Conservation (phyloP, 129 eudicot genomes). For the Pulicaria dysenterica region DNA sequence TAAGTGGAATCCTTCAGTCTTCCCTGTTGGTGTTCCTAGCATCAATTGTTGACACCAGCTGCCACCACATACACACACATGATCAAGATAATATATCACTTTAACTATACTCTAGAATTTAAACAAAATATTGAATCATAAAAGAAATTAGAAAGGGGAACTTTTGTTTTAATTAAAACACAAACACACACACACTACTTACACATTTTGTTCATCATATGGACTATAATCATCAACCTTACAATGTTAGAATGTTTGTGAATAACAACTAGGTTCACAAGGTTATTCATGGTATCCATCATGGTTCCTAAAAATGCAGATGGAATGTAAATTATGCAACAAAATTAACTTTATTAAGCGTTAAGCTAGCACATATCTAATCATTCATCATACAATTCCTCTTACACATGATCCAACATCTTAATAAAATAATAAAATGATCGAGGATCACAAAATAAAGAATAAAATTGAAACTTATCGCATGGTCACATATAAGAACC, state of each 20-base stretch:
- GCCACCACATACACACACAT: not conserved
- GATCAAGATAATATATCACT: not conserved
- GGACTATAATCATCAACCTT: too few relatives aligned
- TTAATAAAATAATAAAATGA: not conserved
- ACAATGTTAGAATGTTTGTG: too few relatives aligned
- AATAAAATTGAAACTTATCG: not conserved
- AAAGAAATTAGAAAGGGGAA: too few relatives aligned
- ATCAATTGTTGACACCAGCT: constrained; percentile 28
- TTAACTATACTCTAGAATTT: not conserved
- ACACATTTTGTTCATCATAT: too few relatives aligned
- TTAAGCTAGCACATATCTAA: not conserved
- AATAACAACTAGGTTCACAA: too few relatives aligned
- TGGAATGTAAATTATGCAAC: not conserved
- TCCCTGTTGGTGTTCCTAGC: constrained; percentile 24
- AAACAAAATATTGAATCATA: not conserved
- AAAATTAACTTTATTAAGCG: not conserved
- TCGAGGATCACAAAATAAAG: not conserved
- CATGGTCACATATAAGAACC: not conserved
- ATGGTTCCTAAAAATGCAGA: too few relatives aligned
- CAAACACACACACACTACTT: too few relatives aligned
- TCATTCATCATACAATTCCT: not conserved
- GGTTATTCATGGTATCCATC: too few relatives aligned
- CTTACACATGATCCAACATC: not conserved
- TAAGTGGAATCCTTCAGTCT: constrained; percentile 9
- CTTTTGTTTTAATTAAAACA: too few relatives aligned